Evolutionary conservation across 1,284 basidiomycete species (phyloP).

Genomic region (Pseudozyma hubeiensis): DNA sequence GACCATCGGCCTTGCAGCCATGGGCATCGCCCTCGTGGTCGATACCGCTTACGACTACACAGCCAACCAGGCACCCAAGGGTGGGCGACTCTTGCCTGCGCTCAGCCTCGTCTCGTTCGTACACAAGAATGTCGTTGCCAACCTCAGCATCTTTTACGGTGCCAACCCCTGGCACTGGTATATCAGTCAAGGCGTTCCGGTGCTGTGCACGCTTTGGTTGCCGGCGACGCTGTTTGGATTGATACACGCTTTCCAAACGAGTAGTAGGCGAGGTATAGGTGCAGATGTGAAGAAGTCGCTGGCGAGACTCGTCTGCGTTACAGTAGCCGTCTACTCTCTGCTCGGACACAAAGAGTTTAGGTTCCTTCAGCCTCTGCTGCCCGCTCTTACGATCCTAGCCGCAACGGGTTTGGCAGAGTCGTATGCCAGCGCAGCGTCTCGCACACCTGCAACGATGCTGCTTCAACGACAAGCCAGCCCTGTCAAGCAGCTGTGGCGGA

Average conservation of each 20-base stretch:
- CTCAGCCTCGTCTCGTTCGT: constrained; percentile 87
- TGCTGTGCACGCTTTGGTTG: constrained; percentile 79
- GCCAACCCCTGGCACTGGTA: constrained; percentile 88
- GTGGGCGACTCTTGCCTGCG: constrained; percentile 70
- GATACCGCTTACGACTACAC: constrained; percentile 79
- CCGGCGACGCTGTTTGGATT: constrained; percentile 79
- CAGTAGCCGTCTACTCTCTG: constrained; percentile 48
- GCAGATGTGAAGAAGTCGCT: constrained; percentile 22
- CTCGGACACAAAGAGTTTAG: constrained; percentile 85
- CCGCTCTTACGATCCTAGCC: constrained; percentile 83
- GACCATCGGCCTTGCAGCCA: constrained; percentile 65
- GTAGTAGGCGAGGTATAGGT: neutral
- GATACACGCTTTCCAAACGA: constrained; percentile 5
- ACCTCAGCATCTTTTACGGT: constrained; percentile 94
- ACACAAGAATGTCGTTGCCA: constrained; percentile 75
- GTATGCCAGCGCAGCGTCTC: constrained; percentile 3
- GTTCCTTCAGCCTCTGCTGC: constrained; percentile 91
- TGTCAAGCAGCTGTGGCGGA: constrained; percentile 15
- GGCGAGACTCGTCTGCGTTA: constrained; percentile 30
- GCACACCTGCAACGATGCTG: neutral
- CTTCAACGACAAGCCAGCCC: neutral
- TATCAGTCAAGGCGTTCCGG: constrained; percentile 83
- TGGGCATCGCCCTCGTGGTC: constrained; percentile 71
- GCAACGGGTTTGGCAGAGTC: constrained; percentile 63
- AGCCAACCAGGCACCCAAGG: constrained; percentile 48